Base-by-base conservation (phyloP, 108 stramenopile species). In the Skeletonema potamos region DNA sequence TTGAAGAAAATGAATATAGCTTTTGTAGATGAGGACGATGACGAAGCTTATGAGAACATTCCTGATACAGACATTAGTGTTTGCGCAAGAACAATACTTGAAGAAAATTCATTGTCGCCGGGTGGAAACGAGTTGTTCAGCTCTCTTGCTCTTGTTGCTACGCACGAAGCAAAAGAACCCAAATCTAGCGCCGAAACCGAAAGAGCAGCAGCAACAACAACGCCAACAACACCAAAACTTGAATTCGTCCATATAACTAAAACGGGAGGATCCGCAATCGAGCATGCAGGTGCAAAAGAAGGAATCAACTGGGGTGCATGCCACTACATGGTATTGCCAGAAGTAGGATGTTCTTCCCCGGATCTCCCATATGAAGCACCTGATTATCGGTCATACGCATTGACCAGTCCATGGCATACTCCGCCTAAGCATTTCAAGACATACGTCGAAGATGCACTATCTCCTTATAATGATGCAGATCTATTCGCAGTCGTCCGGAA, bases 191-290 rank as follows among this genome's bases (percentile, higher is more conserved):
- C 39, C 30, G 30, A 32, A 32, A 32, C 5, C 4, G 30, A 32
- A 32, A 32, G 30, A 32, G 30, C 30, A 32, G 30, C 0, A 32
- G 6, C 30, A 32, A 32, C 30, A 32, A n/a, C n/a, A n/a, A n/a
- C n/a, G n/a, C n/a, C 34, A 34, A 34, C 6, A 34, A 34, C 34
- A 34, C 4, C 34, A 4, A 34, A 34, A 34, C 34, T 34, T 7
- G 66, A 68, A 68, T 86, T 84, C 66, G 70, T 86, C 11, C 86
- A 86, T 62, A 76, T 86, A 46, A 83, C 86, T 2, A 84, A 83
- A 36, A 84, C 82, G 24, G 86, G 80, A 30, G 86, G 83, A 3
- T 69, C 83, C 2, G 51, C 76, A 3, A 68, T 84, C 27, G 83
- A 84, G 64, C 58, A 27, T 2, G 66, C 66, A 6, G 82, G 66